phyloP scores from a whole-genome alignment of 805 yeast species.

The Zygosaccharomyces lentus region DNA sequence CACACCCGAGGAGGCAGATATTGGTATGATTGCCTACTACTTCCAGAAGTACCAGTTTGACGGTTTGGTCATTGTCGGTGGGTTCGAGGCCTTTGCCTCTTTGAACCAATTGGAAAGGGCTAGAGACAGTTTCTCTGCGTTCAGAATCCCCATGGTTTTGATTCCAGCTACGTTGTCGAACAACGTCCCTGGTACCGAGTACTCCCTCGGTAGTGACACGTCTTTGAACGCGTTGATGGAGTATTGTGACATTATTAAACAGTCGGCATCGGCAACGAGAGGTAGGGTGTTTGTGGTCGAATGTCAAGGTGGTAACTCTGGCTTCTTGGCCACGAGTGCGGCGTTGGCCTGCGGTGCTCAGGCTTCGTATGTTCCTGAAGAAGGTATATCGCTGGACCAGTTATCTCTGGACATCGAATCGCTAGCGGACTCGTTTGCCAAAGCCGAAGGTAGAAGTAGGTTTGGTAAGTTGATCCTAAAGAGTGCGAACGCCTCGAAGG shows the following conservation, averaged over 20 bases:
- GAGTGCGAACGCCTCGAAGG: conserved; percentile 66
- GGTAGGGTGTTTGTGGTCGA: conserved; percentile 77
- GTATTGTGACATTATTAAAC: conserved; percentile 76
- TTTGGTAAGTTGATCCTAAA: conserved; percentile 67
- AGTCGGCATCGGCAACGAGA: conserved; percentile 73
- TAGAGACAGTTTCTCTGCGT: conserved; percentile 59
- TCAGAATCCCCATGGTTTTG: conserved; percentile 71
- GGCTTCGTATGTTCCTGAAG: conserved; percentile 75
- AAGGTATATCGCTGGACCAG: conserved; percentile 54
- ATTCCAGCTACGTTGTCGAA: conserved; percentile 78
- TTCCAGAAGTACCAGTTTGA: conserved; percentile 64
- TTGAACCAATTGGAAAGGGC: conserved; percentile 61
- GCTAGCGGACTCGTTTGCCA: conserved; percentile 54
- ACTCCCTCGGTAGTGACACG: conserved; percentile 71
- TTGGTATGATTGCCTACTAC: conserved; percentile 67
- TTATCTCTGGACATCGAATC: conserved; percentile 62
- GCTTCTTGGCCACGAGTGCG: conserved; percentile 67
- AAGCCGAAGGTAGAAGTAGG: conserved; percentile 59
- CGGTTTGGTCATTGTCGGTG: conserved; percentile 74
- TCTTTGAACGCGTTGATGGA: conserved; percentile 65
- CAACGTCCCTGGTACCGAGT: conserved; percentile 79
- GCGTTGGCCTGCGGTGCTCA: conserved; percentile 69
- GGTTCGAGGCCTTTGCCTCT: conserved; percentile 75
- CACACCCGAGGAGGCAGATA: conserved; percentile 60
- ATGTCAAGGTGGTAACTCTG: conserved; percentile 83